A percentile compares a stretch with the other conserved stretches of the same genome.
Conservation (phyloP, 2,329 filamentous ascomycete species). For the Polytolypa hystricis region DNA sequence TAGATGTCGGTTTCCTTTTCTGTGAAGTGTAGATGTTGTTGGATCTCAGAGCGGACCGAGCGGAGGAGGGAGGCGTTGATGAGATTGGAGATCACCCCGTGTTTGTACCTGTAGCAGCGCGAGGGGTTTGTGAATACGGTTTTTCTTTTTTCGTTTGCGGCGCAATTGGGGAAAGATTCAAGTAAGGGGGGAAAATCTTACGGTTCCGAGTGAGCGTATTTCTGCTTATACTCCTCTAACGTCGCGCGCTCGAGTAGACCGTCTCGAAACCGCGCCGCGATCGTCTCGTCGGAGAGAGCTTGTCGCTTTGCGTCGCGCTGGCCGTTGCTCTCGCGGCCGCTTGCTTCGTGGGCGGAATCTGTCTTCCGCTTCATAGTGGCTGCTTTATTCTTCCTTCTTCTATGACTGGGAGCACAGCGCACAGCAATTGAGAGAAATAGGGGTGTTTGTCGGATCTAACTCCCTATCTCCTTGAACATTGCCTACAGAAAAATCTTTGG, state of each 20-base stretch:
- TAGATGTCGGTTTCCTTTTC: conserved; percentile 99
- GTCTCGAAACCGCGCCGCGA: conserved; percentile 31
- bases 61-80: conserved; percentile 75
- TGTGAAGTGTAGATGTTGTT: conserved; percentile 84
- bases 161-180: background rate
- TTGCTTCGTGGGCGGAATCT: conserved; percentile 10
- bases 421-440: too few relatives aligned
- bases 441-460: too few relatives aligned
- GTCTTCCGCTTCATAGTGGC: conserved; percentile 40
- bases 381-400: too few relatives aligned
- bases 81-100: conserved; percentile 74
- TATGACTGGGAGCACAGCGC: too few relatives aligned
- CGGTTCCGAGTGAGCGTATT: conserved; percentile 33
- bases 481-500: too few relatives aligned
- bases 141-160: background rate
- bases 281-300: conserved; percentile 27
- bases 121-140: background rate
- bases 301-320: conserved; percentile 29
- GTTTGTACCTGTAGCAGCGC: conserved; percentile 56
- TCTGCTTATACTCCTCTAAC: conserved; percentile 32
- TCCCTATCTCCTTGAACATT: too few relatives aligned
- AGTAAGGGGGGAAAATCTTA: conserved; percentile 18
- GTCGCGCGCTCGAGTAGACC: conserved; percentile 33
- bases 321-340: conserved; percentile 20
- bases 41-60: conserved; percentile 77